These are phyloP conservation scores for Miscanthus sacchariflorus DNA, from an alignment of 202 grass and related monocot genomes.

Conservation along the genomic window DNA sequence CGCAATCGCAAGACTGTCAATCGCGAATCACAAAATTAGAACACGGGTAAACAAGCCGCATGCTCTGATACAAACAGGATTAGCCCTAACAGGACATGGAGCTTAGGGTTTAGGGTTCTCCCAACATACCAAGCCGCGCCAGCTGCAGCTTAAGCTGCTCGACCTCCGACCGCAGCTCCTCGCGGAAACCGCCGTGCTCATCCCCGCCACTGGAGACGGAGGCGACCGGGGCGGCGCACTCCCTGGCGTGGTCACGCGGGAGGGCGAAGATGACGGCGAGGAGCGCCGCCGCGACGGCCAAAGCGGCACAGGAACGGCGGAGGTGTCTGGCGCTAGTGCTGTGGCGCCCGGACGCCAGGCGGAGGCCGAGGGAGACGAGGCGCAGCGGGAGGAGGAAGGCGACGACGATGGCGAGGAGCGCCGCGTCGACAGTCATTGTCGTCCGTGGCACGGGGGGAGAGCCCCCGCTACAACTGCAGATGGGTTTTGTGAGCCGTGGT, in stretches of 20 bases:
- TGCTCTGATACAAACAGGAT: neutral
- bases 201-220: neutral
- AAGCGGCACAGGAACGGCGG: slow-evolving; percentile 37
- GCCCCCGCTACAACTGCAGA: neutral
- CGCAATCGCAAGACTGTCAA: neutral
- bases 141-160: slow-evolving; percentile 58
- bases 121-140: slow-evolving; percentile 47
- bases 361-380: slow-evolving; percentile 49
- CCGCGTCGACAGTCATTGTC: slow-evolving; percentile 48
- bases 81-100: neutral
- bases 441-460: neutral
- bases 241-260: slow-evolving; percentile 26
- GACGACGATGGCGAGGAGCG: slow-evolving; percentile 50
- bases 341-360: slow-evolving; percentile 12
- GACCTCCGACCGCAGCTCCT: slow-evolving; percentile 40
- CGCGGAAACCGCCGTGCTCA: neutral
- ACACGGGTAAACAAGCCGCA: neutral
- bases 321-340: neutral
- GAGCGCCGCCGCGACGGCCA: slow-evolving; percentile 47
- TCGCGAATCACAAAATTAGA: neutral
- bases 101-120: neutral
- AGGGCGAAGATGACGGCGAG: slow-evolving; percentile 56
- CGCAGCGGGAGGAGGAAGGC: slow-evolving; percentile 62
- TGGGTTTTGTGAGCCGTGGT: neutral
- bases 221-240: slow-evolving; percentile 28